Percentiles rank a stretch among this genome's conserved stretches.
Conservation (phyloP, 768 basidiomycete genomes). For the Trametes elegans region DNA sequence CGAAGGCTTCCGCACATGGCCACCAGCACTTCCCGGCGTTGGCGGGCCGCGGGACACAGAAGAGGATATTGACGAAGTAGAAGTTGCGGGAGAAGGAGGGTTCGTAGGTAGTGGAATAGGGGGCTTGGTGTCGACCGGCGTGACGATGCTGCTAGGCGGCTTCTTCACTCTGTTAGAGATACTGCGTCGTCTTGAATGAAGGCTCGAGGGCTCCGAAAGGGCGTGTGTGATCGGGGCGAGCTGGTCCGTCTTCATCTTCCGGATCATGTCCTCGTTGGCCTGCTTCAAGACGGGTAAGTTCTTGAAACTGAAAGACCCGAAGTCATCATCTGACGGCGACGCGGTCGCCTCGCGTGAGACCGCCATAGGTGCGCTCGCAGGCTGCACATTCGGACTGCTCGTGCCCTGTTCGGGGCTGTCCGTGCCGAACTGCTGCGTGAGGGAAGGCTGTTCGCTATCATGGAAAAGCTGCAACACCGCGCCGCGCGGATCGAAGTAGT, state of each 20-base stretch:
- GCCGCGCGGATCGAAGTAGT: slow-evolving; percentile 97
- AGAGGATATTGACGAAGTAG: slow-evolving; percentile 87
- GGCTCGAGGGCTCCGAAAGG: slow-evolving; percentile 57
- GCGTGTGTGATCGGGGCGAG: slow-evolving; percentile 75
- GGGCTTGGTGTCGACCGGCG: slow-evolving; percentile 46
- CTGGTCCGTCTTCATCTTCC: slow-evolving; percentile 91
- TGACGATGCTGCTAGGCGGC: slow-evolving; percentile 74
- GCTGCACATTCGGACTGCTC: slow-evolving; percentile 27
- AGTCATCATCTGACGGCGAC: slow-evolving; percentile 79
- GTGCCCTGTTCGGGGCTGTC: slow-evolving; percentile 40
- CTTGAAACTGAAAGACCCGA: slow-evolving; percentile 98
- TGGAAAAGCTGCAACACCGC: slow-evolving; percentile 89
- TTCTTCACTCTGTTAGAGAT: slow-evolving; percentile 77
- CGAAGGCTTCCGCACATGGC: slow-evolving; percentile 82
- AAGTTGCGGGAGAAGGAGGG: slow-evolving; percentile 90
- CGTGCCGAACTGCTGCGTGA: slow-evolving; percentile 45
- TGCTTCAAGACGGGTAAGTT: slow-evolving; percentile 95
- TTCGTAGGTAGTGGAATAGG: slow-evolving; percentile 58
- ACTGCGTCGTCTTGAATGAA: slow-evolving; percentile 71
- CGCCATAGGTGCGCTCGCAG: slow-evolving; percentile 34
- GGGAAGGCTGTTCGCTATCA: slow-evolving; percentile 71
- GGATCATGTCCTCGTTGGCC: slow-evolving; percentile 97
- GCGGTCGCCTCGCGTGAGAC: slow-evolving; percentile 39
- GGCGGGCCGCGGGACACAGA: slow-evolving; percentile 80
- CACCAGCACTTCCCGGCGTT: slow-evolving; percentile 60